Evolutionary conservation across 371 early-diverging fungal species (phyloP), one percentile per base, ranked within the genome.

Genomic region (Choanephora cucurbitarum): DNA sequence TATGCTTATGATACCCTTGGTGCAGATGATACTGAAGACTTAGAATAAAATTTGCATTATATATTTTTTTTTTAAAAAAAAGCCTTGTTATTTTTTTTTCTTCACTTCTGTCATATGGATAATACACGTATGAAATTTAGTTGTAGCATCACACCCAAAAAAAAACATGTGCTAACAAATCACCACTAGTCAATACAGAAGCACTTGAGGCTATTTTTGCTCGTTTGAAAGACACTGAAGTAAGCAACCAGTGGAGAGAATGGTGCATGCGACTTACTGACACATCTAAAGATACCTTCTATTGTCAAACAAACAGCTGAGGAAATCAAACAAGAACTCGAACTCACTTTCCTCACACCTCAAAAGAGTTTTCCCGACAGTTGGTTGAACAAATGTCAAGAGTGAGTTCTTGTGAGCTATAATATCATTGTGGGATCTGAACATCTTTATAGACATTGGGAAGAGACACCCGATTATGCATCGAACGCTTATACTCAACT

Each of bases 371-470:
- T 82, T 40, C 79, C 80, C 4, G 39, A 48, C 7, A 49, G 72
- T 17, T 82, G 82, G 82, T 57, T 82, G 15, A 56, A 62, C 18
- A 72, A 76, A 48, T 82, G 79, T 67, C 82, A 82, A 75, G 75
- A 78, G 80, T 80, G 66, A 58, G 68, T 40, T 10, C 19, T 2
- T 21, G 13, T 19, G 21, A 17, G n/a, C 48, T 15, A 11, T 9
- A 39, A 5, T 39, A 31, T 15, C 24, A 1, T 22, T 5, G 21
- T n/a, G n/a, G n/a, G n/a, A n/a, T n/a, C 32, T 24, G 46, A 37
- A 49, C 23, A 34, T 1, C 18, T 48, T 19, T 18, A 13, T 54
- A 82, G 80, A 56, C 73, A 75, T 47, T 80, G 79, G 79, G 73
- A 73, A n/a, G 80, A 80, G 56, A 59, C 68, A 34, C 76, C 77